Evolutionary conservation across 169 alveolate species (phyloP).

Genomic region (Eimeria tenella): DNA sequence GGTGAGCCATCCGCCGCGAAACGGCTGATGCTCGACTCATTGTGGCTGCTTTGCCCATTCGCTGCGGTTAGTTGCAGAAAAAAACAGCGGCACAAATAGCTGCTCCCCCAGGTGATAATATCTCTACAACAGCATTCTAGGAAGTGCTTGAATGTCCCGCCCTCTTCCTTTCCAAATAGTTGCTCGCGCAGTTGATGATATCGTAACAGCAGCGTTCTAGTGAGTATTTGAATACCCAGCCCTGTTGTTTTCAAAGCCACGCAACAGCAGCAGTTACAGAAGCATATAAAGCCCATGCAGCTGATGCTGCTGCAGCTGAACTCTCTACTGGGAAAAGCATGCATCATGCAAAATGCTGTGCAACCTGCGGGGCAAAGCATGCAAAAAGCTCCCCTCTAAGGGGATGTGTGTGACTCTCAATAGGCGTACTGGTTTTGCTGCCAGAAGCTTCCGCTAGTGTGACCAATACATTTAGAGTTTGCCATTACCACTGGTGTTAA

Average conservation of each 20-base stretch:
- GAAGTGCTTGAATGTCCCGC: neutral
- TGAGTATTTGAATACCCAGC: neutral
- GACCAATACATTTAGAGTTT: too few species aligned
- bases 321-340: neutral
- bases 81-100: neutral
- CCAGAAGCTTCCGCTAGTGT: too few species aligned
- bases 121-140: neutral
- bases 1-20: neutral
- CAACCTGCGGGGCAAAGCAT: neutral
- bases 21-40: neutral
- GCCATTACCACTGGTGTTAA: too few species aligned
- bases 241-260: neutral
- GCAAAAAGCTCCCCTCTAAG: too few species aligned
- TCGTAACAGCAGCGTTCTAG: neutral
- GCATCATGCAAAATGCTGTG: neutral
- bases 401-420: too few species aligned
- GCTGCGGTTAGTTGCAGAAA: neutral
- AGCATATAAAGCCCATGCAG: constrained; percentile 9
- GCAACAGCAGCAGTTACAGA: neutral
- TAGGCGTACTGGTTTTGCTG: too few species aligned
- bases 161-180: neutral
- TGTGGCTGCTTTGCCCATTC: neutral
- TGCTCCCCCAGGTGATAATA: neutral
- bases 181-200: neutral
- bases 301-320: constrained; percentile 20